phyloP scores from a whole-genome alignment of 495 filamentous ascomycete genomes.

The Talaromyces thailandensis region DNA sequence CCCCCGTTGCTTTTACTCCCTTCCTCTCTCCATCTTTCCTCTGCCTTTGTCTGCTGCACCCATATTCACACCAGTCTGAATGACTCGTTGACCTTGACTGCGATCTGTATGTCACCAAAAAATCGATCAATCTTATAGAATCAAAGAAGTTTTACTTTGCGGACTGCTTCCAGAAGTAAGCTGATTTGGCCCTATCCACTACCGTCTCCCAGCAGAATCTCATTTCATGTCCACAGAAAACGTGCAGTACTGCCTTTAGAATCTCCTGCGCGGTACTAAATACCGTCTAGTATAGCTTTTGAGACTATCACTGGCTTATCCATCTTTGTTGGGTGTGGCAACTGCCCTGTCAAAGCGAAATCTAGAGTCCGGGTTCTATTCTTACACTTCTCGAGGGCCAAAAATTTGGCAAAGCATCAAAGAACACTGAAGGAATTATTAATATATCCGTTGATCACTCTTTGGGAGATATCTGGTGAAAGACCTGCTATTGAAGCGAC shows the following conservation, averaged over 20 bases:
- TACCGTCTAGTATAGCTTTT: background rate
- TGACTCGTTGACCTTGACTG: background rate
- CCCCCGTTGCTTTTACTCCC: conserved; percentile 8
- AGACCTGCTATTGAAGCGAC: background rate
- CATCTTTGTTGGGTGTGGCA: background rate
- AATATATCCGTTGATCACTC: background rate
- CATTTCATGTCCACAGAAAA: background rate
- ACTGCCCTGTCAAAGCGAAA: background rate
- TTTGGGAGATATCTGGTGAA: background rate
- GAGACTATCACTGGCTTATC: background rate
- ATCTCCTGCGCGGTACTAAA: background rate
- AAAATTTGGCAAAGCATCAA: background rate
- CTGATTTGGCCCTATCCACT: background rate
- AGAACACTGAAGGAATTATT: background rate
- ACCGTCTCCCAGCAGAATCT: background rate
- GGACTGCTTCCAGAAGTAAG: background rate
- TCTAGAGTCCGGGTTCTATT: background rate
- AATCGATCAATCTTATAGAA: background rate
- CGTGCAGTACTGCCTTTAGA: background rate
- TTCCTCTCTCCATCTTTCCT: background rate
- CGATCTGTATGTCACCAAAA: background rate
- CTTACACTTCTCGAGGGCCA: background rate
- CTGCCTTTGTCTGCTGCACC: background rate
- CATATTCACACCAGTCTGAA: background rate
- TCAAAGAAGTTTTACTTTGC: background rate